Evolutionary conservation across 306 rosid genomes (phyloP).

Genomic region (Cucurbita moschata): DNA sequence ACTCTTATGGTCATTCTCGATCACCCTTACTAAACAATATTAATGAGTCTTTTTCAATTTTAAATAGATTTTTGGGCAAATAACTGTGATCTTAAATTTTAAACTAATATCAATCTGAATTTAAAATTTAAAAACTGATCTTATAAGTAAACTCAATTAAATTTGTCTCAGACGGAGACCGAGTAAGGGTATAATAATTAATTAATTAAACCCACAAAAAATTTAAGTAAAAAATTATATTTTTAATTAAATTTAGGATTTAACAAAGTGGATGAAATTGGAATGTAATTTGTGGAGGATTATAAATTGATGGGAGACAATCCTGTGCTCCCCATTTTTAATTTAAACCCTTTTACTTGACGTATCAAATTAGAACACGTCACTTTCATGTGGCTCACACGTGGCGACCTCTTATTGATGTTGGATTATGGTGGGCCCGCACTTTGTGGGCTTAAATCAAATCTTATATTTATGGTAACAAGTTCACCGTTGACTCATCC

Average conservation of each 20-base stretch:
- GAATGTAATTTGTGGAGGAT: background rate
- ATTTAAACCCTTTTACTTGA: background rate
- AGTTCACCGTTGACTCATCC: background rate
- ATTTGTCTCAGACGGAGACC: too few species aligned
- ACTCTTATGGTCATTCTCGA: too few species aligned
- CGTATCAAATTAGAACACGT: background rate
- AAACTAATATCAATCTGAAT: too few species aligned
- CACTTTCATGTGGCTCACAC: background rate
- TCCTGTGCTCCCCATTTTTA: background rate
- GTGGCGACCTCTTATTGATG: background rate
- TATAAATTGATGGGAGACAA: background rate
- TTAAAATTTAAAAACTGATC: too few species aligned
- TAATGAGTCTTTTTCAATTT: too few species aligned
- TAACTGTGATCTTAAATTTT: too few species aligned
- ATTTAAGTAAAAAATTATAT: too few species aligned
- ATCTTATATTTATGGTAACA: background rate
- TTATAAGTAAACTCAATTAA: too few species aligned
- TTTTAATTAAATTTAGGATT: background rate
- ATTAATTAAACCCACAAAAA: too few species aligned
- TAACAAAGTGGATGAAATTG: background rate
- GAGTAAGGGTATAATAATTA: too few species aligned
- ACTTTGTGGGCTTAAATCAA: background rate
- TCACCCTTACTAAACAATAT: too few species aligned
- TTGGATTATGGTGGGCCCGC: background rate
- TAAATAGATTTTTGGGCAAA: too few species aligned